These are phyloP conservation scores for Pontederia paniculata DNA, from an alignment of 176 grass and related monocot species.

Conservation along the genomic window DNA sequence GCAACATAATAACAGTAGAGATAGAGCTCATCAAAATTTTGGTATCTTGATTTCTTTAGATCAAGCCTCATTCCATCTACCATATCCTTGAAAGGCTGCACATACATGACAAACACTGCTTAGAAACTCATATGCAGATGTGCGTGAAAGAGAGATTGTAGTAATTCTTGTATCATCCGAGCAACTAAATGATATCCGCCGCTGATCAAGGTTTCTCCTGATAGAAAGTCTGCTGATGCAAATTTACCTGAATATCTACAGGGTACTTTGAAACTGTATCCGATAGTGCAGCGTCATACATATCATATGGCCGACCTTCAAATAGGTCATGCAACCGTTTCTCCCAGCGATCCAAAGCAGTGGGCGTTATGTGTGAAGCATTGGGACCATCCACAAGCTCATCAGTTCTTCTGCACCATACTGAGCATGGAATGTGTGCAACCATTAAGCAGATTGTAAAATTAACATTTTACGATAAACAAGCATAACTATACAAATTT, in stretches of 20 bases:
- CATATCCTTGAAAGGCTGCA: constrained; percentile 97
- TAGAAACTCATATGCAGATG: neutral
- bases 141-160: neutral
- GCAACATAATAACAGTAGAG: constrained; percentile 97
- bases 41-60: constrained; percentile 81
- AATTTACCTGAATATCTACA: constrained; percentile 80
- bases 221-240: neutral
- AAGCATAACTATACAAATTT: neutral
- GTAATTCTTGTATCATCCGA: neutral
- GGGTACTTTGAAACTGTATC: constrained; percentile 65
- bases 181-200: neutral
- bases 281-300: constrained; percentile 73
- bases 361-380: constrained; percentile 66
- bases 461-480: neutral
- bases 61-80: constrained; percentile 92
- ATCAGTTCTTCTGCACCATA: constrained; percentile 99
- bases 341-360: constrained; percentile 81
- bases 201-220: neutral
- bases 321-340: constrained; percentile 73
- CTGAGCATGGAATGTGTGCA: constrained; percentile 12
- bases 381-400: constrained; percentile 96
- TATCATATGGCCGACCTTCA: constrained; percentile 66
- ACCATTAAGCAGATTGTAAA: neutral
- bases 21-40: constrained; percentile 82
- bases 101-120: constrained; percentile 5